Evolutionary conservation across 169 alveolate species (phyloP).

Genomic region (Plasmodium cynomolgi): DNA sequence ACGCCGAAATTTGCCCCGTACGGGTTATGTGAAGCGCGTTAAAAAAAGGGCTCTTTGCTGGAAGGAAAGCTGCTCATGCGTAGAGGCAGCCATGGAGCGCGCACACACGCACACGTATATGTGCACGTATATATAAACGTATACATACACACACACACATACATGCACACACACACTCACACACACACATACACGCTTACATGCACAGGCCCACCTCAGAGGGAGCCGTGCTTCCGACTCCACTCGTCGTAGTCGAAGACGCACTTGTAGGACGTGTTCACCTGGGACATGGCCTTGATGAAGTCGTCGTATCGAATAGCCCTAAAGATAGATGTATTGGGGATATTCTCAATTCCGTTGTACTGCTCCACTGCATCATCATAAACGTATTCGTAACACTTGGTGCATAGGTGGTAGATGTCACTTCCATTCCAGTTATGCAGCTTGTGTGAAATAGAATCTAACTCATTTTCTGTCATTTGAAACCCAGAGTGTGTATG

Average conservation of each 20-base stretch:
- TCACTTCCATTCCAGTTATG: conserved; percentile 92
- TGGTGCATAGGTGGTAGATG: conserved; percentile 85
- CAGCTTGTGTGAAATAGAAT: conserved; percentile 77
- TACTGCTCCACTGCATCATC: conserved; percentile 88
- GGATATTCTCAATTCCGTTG: conserved; percentile 88
- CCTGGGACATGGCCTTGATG: conserved; percentile 82
- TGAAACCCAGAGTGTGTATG: conserved; percentile 84
- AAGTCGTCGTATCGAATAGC: conserved; percentile 87
- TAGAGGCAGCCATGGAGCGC: not conserved
- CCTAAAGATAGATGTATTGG: conserved; percentile 86
- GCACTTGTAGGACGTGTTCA: conserved; percentile 83
- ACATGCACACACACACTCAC: not conserved
- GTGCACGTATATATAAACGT: too few species aligned
- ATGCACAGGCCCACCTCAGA: not conserved
- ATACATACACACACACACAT: not conserved
- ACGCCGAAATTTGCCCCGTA: not conserved
- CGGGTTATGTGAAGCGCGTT: not conserved
- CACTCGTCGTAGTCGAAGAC: conserved; percentile 66
- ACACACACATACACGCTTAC: not conserved
- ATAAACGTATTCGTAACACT: conserved; percentile 91
- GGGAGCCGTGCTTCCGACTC: conserved; percentile 64
- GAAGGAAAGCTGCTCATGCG: not conserved
- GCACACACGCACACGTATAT: not conserved
- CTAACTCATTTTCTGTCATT: conserved; percentile 85
- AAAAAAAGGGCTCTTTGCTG: not conserved